Evolutionary conservation across 768 basidiomycete species (phyloP).

Genomic region (Auriculariales sp.): DNA sequence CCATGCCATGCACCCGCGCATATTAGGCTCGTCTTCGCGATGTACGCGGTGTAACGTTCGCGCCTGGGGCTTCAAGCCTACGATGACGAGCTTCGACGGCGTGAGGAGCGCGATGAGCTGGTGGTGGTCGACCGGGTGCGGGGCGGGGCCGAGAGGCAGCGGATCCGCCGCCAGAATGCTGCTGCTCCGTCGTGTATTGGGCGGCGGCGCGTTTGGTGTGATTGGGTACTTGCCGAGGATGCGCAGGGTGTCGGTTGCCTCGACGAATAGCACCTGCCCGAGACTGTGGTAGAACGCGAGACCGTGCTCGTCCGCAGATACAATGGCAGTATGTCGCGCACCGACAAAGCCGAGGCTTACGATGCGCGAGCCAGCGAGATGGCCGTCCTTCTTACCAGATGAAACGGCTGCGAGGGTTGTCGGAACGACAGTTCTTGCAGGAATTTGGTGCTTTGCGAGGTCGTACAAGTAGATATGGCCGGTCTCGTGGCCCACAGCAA

Average conservation of each 20-base stretch:
- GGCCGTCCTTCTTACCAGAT: constrained; percentile 75
- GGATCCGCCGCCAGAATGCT: constrained; percentile 68
- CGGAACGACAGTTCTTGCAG: constrained; percentile 57
- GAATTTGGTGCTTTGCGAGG: constrained; percentile 48
- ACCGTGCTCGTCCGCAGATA: constrained; percentile 81
- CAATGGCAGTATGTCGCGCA: constrained; percentile 81
- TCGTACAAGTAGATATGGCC: constrained; percentile 84
- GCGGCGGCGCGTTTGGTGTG: constrained; percentile 13
- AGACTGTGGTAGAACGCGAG: constrained; percentile 91
- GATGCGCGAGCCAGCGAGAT: constrained; percentile 67
- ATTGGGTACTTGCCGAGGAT: constrained; percentile 86
- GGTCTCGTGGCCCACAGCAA: constrained; percentile 74
- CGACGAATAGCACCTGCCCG: constrained; percentile 87
- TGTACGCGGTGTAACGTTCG: constrained; percentile 81
- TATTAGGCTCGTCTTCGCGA: constrained; percentile 35
- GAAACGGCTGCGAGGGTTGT: constrained; percentile 50
- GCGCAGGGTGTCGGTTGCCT: constrained; percentile 85
- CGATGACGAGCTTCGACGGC: constrained; percentile 79
- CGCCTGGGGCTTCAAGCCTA: constrained; percentile 82
- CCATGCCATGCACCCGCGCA: constrained; percentile 63
- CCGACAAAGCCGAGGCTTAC: constrained; percentile 77
- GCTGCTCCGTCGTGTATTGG: constrained; percentile 27
- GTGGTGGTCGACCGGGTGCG: constrained; percentile 67
- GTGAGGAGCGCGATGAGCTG: constrained; percentile 78
- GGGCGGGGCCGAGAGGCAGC: constrained; percentile 60